Conservation (phyloP, 2,329 filamentous ascomycete species). For the Paracorniculantispora psalliotae region DNA sequence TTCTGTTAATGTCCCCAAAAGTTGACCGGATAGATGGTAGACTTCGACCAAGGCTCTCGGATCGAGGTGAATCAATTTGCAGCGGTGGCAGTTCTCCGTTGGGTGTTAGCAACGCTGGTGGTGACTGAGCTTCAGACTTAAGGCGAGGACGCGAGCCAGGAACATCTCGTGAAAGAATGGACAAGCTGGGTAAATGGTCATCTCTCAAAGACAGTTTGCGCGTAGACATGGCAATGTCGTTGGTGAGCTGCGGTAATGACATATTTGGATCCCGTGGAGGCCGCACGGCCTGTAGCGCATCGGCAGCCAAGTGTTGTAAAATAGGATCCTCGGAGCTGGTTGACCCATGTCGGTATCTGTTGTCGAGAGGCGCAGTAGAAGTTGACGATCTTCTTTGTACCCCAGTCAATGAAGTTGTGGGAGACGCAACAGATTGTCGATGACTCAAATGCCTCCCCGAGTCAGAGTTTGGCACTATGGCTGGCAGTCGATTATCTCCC, state of each 20-base stretch:
- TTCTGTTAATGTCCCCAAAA: constrained; percentile 30
- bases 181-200: constrained; percentile 20
- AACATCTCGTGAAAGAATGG: constrained; percentile 12
- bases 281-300: constrained; percentile 26
- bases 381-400: not conserved
- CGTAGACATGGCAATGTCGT: constrained; percentile 13
- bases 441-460: not conserved
- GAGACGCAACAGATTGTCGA: not conserved
- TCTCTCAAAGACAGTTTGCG: constrained; percentile 30
- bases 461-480: not conserved
- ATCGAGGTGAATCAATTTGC: constrained; percentile 31
- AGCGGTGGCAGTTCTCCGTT: constrained; percentile 32
- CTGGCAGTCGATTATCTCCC: constrained; percentile 2
- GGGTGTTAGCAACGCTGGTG: constrained; percentile 21
- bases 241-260: not conserved
- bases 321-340: constrained; percentile 12
- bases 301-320: constrained; percentile 29
- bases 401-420: not conserved
- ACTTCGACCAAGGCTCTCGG: constrained; percentile 30
- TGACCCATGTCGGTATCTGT: not conserved
- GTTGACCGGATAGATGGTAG: constrained; percentile 37
- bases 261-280: constrained; percentile 15
- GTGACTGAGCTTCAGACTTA: constrained; percentile 20
- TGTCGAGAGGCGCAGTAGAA: not conserved
- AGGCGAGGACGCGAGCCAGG: constrained; percentile 10